Percentiles rank a stretch among this genome's conserved stretches.
phyloP scores from a whole-genome alignment of 208 protist genomes.

The Leishmania mexicana region DNA sequence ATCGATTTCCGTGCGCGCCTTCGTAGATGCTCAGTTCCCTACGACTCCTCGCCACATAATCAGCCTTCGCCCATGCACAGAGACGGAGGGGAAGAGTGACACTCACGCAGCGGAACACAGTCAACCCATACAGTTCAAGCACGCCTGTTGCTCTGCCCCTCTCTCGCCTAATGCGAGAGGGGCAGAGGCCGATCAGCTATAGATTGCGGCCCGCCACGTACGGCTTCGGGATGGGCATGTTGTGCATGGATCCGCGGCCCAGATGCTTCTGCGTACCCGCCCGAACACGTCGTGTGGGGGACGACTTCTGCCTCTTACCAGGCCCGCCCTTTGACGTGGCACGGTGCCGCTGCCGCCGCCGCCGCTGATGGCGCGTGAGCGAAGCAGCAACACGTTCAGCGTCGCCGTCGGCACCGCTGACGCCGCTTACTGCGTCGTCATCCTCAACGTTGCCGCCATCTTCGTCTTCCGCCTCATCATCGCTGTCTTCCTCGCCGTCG shows the following conservation, averaged over 20 bases:
- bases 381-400: not conserved
- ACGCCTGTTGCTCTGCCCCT: not conserved
- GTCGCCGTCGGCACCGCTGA: not conserved
- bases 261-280: constrained; percentile 59
- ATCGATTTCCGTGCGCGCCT: not conserved
- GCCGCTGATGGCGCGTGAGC: not conserved
- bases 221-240: constrained; percentile 76
- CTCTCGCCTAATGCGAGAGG: not conserved
- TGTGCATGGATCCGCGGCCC: constrained; percentile 80
- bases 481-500: constrained; percentile 48
- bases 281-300: constrained; percentile 5
- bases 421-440: not conserved
- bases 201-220: constrained; percentile 75
- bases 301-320: constrained; percentile 15
- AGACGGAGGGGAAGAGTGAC: not conserved
- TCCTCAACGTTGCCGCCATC: constrained; percentile 9
- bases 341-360: not conserved
- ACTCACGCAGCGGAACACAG: not conserved
- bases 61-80: not conserved
- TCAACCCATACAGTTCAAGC: not conserved
- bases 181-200: constrained; percentile 18
- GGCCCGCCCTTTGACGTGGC: not conserved
- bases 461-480: constrained; percentile 22
- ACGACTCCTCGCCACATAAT: not conserved
- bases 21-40: not conserved